phyloP scores from a whole-genome alignment of 2,329 filamentous ascomycete genomes.

The Thelonectria rubi region DNA sequence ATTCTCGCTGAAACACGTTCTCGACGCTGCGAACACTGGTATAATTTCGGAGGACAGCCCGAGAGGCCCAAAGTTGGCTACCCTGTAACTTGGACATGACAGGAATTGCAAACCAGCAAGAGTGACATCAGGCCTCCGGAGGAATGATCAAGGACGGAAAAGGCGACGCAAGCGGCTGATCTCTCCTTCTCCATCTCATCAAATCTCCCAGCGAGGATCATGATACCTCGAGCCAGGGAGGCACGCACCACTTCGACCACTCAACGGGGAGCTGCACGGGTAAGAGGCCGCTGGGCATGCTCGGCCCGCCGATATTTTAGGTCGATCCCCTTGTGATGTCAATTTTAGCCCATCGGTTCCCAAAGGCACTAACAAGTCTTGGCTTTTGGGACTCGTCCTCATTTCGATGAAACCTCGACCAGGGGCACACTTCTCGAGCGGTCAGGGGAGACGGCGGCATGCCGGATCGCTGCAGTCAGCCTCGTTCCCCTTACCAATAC shows the following conservation, averaged over 20 bases:
- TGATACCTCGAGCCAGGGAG: constrained; percentile 1
- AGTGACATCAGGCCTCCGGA: constrained; percentile 24
- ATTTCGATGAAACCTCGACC: constrained; percentile 30
- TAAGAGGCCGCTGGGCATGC: constrained; percentile 28
- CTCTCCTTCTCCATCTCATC: constrained; percentile 20
- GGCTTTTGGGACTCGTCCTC: constrained; percentile 22
- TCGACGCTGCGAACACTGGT: not conserved
- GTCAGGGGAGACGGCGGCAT: constrained; percentile 19
- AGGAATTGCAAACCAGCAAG: constrained; percentile 6
- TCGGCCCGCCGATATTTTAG: constrained; percentile 29
- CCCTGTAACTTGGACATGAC: not conserved
- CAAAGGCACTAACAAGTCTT: constrained; percentile 20
- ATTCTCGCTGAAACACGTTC: not conserved
- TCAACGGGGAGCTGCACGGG: constrained; percentile 8
- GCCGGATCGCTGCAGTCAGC: constrained; percentile 24
- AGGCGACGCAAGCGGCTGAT: constrained; percentile 25
- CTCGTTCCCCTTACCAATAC: constrained; percentile 17
- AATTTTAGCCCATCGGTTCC: constrained; percentile 38
- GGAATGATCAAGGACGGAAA: not conserved
- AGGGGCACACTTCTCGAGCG: constrained; percentile 15
- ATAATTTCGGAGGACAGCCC: not conserved
- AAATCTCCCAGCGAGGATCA: constrained; percentile 19
- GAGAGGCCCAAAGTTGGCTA: not conserved
- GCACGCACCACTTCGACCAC: not conserved
- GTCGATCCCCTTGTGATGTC: constrained; percentile 36